phyloP scores from a whole-genome alignment of 352 stramenopile species.

The Globisporangium megalacanthum region DNA sequence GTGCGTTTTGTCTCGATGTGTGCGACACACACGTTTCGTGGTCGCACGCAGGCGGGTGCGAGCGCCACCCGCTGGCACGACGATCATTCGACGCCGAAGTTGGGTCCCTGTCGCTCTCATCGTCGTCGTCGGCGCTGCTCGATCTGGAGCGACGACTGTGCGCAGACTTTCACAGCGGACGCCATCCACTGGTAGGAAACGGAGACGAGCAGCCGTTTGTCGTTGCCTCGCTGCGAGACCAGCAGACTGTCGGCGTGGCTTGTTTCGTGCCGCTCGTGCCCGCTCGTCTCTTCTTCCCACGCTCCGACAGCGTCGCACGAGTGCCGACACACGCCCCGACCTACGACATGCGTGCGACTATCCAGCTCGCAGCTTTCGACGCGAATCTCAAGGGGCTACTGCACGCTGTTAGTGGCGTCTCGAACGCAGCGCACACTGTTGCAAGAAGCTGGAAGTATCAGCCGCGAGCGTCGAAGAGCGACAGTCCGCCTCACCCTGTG shows the following conservation, averaged over 20 bases:
- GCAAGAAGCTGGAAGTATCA: not conserved
- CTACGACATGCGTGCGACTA: slow-evolving; percentile 3
- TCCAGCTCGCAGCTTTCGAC: slow-evolving; percentile 4
- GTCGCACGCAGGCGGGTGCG: slow-evolving; percentile 15
- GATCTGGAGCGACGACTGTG: not conserved
- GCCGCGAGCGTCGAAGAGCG: not conserved
- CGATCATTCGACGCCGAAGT: slow-evolving; percentile 19
- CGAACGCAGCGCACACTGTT: not conserved
- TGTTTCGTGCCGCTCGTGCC: slow-evolving; percentile 9
- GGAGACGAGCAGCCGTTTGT: slow-evolving; percentile 2
- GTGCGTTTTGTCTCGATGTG: slow-evolving; percentile 28
- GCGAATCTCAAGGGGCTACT: slow-evolving; percentile 6
- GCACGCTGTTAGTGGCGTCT: not conserved
- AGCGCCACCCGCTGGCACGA: slow-evolving; percentile 19
- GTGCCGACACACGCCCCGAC: not conserved
- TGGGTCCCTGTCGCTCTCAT: slow-evolving; percentile 6
- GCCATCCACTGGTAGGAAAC: not conserved
- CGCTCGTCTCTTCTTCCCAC: not conserved
- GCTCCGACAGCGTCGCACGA: not conserved
- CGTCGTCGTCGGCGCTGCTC: not conserved
- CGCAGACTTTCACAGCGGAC: slow-evolving; percentile 8
- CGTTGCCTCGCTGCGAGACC: slow-evolving; percentile 4
- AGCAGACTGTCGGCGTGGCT: slow-evolving; percentile 1
- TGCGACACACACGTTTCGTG: slow-evolving; percentile 16
- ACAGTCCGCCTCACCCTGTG: not conserved